phyloP scores from a whole-genome alignment of 257 asterid species.

The Gynochthodes officinalis region DNA sequence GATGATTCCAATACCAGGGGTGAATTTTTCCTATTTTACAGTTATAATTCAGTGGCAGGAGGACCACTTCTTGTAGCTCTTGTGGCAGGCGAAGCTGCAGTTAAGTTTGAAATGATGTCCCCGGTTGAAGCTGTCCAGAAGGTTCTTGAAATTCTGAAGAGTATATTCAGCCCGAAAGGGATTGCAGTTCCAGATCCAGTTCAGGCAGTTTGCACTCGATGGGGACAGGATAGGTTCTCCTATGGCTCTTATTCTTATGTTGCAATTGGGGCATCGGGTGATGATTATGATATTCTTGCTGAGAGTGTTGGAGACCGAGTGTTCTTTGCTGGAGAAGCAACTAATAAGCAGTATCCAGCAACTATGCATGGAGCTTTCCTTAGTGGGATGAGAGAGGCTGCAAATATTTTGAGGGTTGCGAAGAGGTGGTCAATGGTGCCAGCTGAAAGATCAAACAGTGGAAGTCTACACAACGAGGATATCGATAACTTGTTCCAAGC shows the following conservation, averaged over 20 bases:
- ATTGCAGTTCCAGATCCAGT: constrained; percentile 94
- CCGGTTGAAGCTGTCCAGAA: constrained; percentile 69
- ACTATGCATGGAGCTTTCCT: constrained; percentile 99
- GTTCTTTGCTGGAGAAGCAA: constrained; percentile 99
- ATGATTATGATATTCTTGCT: constrained; percentile 90
- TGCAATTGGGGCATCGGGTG: constrained; percentile 95
- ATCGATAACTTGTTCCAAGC: constrained; percentile 53
- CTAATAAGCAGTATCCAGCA: constrained; percentile 93
- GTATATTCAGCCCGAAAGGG: constrained; percentile 91
- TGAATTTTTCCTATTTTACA: constrained; percentile 84
- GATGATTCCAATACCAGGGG: constrained; percentile 89
- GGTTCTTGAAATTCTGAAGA: constrained; percentile 81
- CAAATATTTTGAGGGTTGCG: constrained; percentile 74
- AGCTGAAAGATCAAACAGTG: constrained; percentile 27
- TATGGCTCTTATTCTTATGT: constrained; percentile 94
- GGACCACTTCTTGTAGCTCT: constrained; percentile 95
- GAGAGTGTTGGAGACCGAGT: constrained; percentile 73
- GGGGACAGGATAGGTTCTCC: constrained; percentile 95
- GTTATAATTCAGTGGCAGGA: constrained; percentile 90
- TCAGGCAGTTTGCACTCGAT: constrained; percentile 92
- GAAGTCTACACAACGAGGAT: constrained; percentile 30
- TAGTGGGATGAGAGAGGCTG: constrained; percentile 99
- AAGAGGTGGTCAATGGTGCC: constrained; percentile 34
- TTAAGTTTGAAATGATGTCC: constrained; percentile 75
- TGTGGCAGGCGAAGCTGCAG: constrained; percentile 98